Base-by-base conservation (phyloP, 108 stramenopile genomes). In the Nitzschia sp. region DNA sequence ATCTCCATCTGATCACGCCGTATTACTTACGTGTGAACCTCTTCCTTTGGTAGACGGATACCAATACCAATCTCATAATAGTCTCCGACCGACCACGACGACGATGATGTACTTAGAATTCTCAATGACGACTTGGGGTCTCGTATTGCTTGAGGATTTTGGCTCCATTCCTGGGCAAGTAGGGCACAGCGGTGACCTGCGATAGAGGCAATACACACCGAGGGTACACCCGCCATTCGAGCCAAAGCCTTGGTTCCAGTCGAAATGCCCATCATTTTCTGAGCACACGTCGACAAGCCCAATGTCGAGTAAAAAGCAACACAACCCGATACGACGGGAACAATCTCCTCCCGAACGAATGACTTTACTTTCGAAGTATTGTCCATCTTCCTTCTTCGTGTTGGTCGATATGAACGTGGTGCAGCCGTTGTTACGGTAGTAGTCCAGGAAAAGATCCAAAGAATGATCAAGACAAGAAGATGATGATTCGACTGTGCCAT, bases 201-300 rank as follows among this genome's bases (percentile, higher is more conserved):
- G 55, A 73, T 50, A 38, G 88, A 88, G 13, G 87, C 93, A 45
- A 83, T 13, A 17, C 78, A 86, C n/a, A 94, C 90, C 8, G 86
- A 83, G 1, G 66, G 64, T 21, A 77, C 63, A 45, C 93, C 93
- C 22, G 77, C 11, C 5, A 81, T 1, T 1, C 75, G 57, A 15
- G 92, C 86, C 1, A 83, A 2, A 2, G 88, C 65, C n/a, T 60
- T 59, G 11, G 84, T 90, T 3, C 84, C 90, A 0, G 93, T 94
- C 0, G 85, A 86, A 11, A 94, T 78, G 31, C 87, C 80, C 4
- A 93, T 28, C 8, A 89, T 0, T 36, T 76, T 73, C 69, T 91
- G 88, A 0, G 67, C 28, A 41, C 45, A 65, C 0, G 85, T 86
- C 2, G 85, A 86, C 22, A 80, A 9, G 4, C 78, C 75, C 33